Percentiles rank a stretch among this genome's conserved stretches.
phyloP scores from a whole-genome alignment of 129 eudicot genomes.

The Ambrosia trifida region DNA sequence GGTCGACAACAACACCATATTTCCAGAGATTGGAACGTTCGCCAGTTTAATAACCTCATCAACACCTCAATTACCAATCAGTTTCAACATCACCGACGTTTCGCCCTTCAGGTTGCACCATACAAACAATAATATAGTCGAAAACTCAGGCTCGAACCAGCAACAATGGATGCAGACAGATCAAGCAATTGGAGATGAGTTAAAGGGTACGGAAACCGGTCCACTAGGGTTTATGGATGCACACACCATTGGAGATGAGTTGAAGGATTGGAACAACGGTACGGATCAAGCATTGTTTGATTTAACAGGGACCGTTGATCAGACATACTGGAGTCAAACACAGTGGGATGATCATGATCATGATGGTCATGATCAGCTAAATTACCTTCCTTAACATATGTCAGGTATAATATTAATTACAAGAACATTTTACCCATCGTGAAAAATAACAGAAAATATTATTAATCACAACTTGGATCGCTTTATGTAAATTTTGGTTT shows the following conservation, averaged over 20 bases:
- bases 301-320: constrained; percentile 60
- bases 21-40: constrained; percentile 54
- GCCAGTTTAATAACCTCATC: constrained; percentile 51
- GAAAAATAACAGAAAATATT: constrained; percentile 26
- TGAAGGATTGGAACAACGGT: constrained; percentile 46
- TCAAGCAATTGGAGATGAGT: constrained; percentile 15
- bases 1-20: constrained; percentile 33
- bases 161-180: constrained; percentile 34
- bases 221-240: constrained; percentile 31
- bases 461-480: constrained; percentile 23
- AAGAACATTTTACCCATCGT: constrained; percentile 26
- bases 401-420: constrained; percentile 21
- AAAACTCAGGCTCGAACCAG: constrained; percentile 24
- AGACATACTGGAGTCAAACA: constrained; percentile 59
- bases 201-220: constrained; percentile 37
- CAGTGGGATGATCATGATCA: constrained; percentile 56
- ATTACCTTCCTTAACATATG: constrained; percentile 54
- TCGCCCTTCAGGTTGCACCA: constrained; percentile 42
- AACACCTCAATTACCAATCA: constrained; percentile 36
- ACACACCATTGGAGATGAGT: constrained; percentile 36
- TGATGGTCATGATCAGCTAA: constrained; percentile 31
- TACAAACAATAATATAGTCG: constrained; percentile 4
- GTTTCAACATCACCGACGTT: constrained; percentile 41
- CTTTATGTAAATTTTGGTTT: constrained; percentile 39
- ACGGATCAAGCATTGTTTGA: constrained; percentile 61